Evolutionary conservation across 2,329 filamentous ascomycete species (phyloP).

Genomic region (Cladosporium velox): DNA sequence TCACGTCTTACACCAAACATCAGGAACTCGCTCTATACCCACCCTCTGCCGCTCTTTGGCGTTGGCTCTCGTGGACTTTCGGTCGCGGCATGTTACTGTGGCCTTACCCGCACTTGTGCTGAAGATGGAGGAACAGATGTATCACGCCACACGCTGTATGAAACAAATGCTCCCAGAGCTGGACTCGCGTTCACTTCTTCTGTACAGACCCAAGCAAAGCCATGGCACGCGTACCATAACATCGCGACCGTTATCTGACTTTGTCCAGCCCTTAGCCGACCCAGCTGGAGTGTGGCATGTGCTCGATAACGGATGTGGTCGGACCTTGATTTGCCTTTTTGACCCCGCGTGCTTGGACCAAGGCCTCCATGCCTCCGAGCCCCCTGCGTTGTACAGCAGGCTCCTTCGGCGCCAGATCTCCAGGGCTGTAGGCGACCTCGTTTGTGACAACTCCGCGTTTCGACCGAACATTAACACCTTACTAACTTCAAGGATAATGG

Average conservation of each 20-base stretch:
- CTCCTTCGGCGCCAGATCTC: not conserved
- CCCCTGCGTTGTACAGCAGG: not conserved
- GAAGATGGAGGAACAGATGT: not conserved
- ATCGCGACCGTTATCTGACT: constrained; percentile 4
- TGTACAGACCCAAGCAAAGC: not conserved
- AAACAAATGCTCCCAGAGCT: not conserved
- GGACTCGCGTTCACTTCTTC: not conserved
- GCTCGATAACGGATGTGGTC: constrained; percentile 9
- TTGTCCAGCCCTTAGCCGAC: constrained; percentile 3
- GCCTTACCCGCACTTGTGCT: not conserved
- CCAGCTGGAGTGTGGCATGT: not conserved
- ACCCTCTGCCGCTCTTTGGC: constrained; percentile 17
- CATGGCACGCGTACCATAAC: not conserved
- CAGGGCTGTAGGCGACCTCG: not conserved
- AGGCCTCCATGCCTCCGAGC: not conserved
- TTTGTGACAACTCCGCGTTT: not conserved
- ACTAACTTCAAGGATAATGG: not conserved
- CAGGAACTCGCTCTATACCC: not conserved
- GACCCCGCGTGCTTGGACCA: constrained; percentile 1
- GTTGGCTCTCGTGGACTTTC: constrained; percentile 17
- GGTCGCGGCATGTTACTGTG: constrained; percentile 18
- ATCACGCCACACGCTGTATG: not conserved
- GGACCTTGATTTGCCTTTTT: not conserved
- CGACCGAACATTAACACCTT: not conserved
- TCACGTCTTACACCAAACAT: not conserved